Evolutionary conservation across 73 alveolate genomes (phyloP).

Genomic region (Tetrahymena malaccensis): DNA sequence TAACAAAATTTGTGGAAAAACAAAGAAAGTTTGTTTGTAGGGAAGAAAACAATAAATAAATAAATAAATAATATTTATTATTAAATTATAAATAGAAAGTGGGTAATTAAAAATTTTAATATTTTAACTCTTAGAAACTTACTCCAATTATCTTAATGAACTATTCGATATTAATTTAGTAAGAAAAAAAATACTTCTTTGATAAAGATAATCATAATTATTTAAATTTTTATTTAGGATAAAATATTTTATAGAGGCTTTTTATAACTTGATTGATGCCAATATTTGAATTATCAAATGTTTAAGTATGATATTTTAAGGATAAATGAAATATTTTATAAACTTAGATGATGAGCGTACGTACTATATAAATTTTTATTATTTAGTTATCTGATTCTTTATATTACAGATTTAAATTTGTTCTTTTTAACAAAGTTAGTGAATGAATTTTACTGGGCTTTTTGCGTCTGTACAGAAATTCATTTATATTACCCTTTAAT

Average conservation of each 20-base stretch:
- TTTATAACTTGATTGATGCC: too few relatives aligned
- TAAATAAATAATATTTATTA: too few relatives aligned
- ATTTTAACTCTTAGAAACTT: neutral
- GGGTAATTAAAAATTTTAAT: neutral
- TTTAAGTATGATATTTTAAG: too few relatives aligned
- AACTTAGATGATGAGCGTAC: too few relatives aligned
- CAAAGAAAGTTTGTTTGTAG: neutral
- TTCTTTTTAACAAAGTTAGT: neutral
- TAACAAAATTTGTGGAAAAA: neutral
- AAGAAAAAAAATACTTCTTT: neutral
- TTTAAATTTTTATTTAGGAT: too few relatives aligned
- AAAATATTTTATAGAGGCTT: too few relatives aligned
- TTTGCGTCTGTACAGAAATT: neutral
- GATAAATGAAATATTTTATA: too few relatives aligned
- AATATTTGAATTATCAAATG: too few relatives aligned
- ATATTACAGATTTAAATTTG: neutral
- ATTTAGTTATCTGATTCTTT: neutral
- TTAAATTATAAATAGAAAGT: neutral
- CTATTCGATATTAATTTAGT: neutral
- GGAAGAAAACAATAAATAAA: neutral
- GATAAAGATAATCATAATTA: too few relatives aligned
- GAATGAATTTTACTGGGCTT: neutral
- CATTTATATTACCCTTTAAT: too few relatives aligned
- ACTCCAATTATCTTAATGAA: neutral
- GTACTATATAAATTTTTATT: too few relatives aligned